Evolutionary conservation across 2,329 filamentous ascomycete genomes (phyloP), one percentile per base, ranked within the genome.

Genomic region (Capronia americana): DNA sequence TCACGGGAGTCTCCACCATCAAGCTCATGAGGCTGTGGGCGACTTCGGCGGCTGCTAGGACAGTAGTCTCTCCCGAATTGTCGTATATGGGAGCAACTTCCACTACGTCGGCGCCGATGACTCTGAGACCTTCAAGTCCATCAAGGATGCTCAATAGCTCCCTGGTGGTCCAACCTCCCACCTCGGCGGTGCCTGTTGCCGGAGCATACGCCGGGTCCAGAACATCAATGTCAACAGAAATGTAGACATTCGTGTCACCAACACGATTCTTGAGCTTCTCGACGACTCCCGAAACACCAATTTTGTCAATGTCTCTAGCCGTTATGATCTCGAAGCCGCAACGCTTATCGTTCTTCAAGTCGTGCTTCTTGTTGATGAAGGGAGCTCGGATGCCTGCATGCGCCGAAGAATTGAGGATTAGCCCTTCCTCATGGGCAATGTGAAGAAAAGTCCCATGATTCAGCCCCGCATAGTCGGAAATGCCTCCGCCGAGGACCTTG

Each of bases 371-470:
- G 46, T 83, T 81, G n/a, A 76, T 69, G 5, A 85, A 74, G 3
- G 85, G 84, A 5, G 81, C 84, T 68, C 85, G 78, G 64, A 86
- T 86, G 0, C 85, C 85, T 14, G 85, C 85, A 71, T 87, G 85
- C 6, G 86, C 82, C 0, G 84, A 86, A 3, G 80, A 79, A 68
- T 87, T 86, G 23, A 78, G 77, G 64, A 86, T 81, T 63, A 87
- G 75, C 1, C 84, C 84, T 76, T 86, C 85, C 73, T 86, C 85
- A 66, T 86, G 83, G 1, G 84, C 85, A 57, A 86, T 82, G 67
- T 86, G 83, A 17, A 86, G 75, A 72, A 85, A 86, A 0, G 85
- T 87, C 28, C 85, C 84, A 67, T 86, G 84, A 64, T 86, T 86
- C 34, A 86, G 79, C n/a, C 81, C 80, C 77, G 84, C 83, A 72